Evolutionary conservation across 345 rosid genomes (phyloP).

Genomic region (Lagerstroemia speciosa): DNA sequence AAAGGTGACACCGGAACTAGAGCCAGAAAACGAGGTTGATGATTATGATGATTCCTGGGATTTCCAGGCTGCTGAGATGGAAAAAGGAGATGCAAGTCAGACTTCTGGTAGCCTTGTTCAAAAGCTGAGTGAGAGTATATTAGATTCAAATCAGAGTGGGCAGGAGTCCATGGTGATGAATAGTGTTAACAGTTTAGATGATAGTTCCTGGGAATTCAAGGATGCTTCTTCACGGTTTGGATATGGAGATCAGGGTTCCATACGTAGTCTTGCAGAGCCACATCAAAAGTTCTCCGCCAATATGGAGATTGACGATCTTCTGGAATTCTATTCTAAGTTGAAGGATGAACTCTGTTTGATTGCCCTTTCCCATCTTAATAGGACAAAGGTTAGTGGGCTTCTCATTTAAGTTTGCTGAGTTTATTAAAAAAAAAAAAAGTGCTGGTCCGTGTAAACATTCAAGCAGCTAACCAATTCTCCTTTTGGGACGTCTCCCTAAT

Average conservation of each 20-base stretch:
- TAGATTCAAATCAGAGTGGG: constrained; percentile 16
- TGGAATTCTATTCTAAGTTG: constrained; percentile 49
- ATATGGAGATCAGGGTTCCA: constrained; percentile 18
- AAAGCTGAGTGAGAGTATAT: constrained; percentile 23
- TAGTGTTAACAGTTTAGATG: constrained; percentile 32
- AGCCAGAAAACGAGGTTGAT: constrained; percentile 19
- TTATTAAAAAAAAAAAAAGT: not conserved
- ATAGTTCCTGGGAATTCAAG: constrained; percentile 58
- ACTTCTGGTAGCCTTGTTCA: constrained; percentile 7
- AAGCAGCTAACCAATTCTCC: not conserved
- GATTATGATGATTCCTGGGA: constrained; percentile 71
- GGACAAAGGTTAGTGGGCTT: constrained; percentile 43
- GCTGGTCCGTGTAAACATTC: not conserved
- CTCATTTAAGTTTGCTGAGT: constrained; percentile 6
- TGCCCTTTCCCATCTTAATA: constrained; percentile 44
- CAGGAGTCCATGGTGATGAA: constrained; percentile 20
- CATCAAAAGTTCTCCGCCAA: constrained; percentile 18
- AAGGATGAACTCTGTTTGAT: constrained; percentile 44
- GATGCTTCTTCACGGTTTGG: constrained; percentile 25
- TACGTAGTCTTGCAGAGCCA: constrained; percentile 17
- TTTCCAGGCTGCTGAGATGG: constrained; percentile 41
- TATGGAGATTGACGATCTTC: constrained; percentile 27
- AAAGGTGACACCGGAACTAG: constrained; percentile 15
- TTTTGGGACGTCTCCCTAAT: not conserved
- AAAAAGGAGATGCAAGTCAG: constrained; percentile 20